Conservation (phyloP, 805 yeast genomes). For the Wickerhamomyces silvicola region DNA sequence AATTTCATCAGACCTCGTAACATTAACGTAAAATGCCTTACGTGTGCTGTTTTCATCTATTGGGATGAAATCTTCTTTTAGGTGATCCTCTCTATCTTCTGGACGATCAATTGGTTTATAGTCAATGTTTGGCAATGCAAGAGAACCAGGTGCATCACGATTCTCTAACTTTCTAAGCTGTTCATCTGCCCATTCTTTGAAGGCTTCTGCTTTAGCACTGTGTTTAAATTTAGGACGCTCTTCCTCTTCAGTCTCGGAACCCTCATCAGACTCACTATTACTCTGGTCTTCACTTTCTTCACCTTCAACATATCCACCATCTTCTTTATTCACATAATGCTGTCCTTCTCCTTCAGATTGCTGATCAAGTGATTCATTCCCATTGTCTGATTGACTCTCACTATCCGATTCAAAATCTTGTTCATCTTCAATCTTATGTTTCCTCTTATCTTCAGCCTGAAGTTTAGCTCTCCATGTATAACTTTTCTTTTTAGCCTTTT, state of each 20-base stretch:
- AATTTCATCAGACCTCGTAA: constrained; percentile 58
- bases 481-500: constrained; percentile 39
- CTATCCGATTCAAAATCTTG: constrained; percentile 43
- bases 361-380: constrained; percentile 19
- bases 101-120: constrained; percentile 52
- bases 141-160: constrained; percentile 43
- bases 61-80: constrained; percentile 58
- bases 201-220: constrained; percentile 48
- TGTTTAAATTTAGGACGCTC: constrained; percentile 36
- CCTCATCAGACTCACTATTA: constrained; percentile 28
- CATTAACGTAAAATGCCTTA: constrained; percentile 61
- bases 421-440: constrained; percentile 48
- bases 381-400: constrained; percentile 23
- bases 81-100: constrained; percentile 69
- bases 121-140: constrained; percentile 25
- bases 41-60: constrained; percentile 44
- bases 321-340: constrained; percentile 12
- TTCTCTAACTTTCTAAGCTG: constrained; percentile 64
- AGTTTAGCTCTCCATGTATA: constrained; percentile 71
- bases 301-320: constrained; percentile 20
- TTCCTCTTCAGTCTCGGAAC: constrained; percentile 24
- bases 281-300: constrained; percentile 27
- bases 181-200: constrained; percentile 84
- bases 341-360: constrained; percentile 17
- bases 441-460: constrained; percentile 39